Percentiles rank a stretch among this genome's conserved stretches.
These are phyloP conservation scores for Penicillium samsonianum DNA, from an alignment of 495 filamentous ascomycete genomes.

Conservation along the genomic window DNA sequence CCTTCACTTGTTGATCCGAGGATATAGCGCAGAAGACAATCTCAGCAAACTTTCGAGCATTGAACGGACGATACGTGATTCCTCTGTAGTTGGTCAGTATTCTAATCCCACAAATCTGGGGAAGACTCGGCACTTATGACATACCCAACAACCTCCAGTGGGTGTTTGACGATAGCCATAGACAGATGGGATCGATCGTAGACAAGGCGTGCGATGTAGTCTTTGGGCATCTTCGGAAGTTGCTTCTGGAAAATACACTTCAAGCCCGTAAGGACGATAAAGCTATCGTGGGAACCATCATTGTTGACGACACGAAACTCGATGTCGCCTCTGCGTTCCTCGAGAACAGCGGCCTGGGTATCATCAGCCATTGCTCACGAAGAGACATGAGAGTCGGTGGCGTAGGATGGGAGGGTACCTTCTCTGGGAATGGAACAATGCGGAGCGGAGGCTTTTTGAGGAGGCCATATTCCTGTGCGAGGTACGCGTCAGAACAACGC, in stretches of 20 bases:
- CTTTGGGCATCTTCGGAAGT: conserved; percentile 97
- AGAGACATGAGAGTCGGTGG: background rate
- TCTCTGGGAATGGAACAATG: conserved; percentile 80
- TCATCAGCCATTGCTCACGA: conserved; percentile 6
- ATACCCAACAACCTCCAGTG: conserved; percentile 84
- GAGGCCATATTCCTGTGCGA: conserved; percentile 35
- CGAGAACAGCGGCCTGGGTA: conserved; percentile 77
- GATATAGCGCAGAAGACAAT: conserved; percentile 99
- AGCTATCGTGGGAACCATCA: conserved; percentile 81
- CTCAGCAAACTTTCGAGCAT: conserved; percentile 89
- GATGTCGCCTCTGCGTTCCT: conserved; percentile 93
- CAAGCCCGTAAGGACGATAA: conserved; percentile 91
- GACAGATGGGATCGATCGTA: conserved; percentile 96
- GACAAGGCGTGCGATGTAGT: conserved; percentile 95
- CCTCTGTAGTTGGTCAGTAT: conserved; percentile 54
- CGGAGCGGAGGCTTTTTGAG: conserved; percentile 44
- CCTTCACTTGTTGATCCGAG: conserved; percentile 97
- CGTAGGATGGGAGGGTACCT: conserved; percentile 48
- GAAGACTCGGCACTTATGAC: conserved; percentile 19
- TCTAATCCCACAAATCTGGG: background rate
- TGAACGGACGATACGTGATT: conserved; percentile 96
- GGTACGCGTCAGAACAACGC: background rate
- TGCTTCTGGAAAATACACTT: conserved; percentile 99
- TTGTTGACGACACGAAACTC: conserved; percentile 99
- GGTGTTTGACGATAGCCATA: conserved; percentile 96